A percentile compares a stretch with the other conserved stretches of the same genome.
phyloP scores from a whole-genome alignment of 257 asterid genomes.

The Striga asiatica region DNA sequence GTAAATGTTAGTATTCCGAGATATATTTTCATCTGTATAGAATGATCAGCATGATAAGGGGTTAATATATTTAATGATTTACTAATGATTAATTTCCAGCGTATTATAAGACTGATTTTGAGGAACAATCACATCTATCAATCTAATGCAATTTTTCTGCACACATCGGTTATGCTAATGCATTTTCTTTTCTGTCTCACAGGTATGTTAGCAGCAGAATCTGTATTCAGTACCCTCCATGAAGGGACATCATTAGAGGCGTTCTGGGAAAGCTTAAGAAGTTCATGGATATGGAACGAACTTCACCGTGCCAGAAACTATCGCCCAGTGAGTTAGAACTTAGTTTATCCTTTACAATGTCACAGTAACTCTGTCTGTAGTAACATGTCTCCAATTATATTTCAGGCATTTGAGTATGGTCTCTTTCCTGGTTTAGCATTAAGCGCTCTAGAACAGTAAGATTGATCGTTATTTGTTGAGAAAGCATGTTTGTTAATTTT shows the following conservation, averaged over 20 bases:
- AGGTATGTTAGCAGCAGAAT: conserved; percentile 97
- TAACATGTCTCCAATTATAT: conserved; percentile 11
- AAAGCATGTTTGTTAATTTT: background rate
- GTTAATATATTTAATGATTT: background rate
- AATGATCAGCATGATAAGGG: background rate
- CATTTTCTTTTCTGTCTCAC: conserved; percentile 10
- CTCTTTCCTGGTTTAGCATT: conserved; percentile 81
- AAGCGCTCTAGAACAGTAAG: conserved; percentile 86
- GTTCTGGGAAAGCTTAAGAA: conserved; percentile 71
- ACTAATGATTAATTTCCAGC: background rate
- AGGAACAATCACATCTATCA: background rate
- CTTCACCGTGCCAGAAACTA: conserved; percentile 80
- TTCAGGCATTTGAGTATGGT: conserved; percentile 92
- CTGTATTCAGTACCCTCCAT: conserved; percentile 50
- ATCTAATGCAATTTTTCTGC: background rate
- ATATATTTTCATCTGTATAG: too few relatives aligned
- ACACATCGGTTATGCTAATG: background rate
- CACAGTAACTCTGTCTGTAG: background rate
- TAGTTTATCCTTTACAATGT: background rate
- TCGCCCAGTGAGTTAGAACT: conserved; percentile 97
- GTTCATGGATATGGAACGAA: conserved; percentile 94
- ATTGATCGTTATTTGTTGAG: conserved; percentile 5
- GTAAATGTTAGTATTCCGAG: too few relatives aligned
- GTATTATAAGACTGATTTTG: conserved; percentile 7
- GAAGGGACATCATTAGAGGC: conserved; percentile 48